Conservation (phyloP, 164 flowering plant genomes). For the Pachysandra terminalis region DNA sequence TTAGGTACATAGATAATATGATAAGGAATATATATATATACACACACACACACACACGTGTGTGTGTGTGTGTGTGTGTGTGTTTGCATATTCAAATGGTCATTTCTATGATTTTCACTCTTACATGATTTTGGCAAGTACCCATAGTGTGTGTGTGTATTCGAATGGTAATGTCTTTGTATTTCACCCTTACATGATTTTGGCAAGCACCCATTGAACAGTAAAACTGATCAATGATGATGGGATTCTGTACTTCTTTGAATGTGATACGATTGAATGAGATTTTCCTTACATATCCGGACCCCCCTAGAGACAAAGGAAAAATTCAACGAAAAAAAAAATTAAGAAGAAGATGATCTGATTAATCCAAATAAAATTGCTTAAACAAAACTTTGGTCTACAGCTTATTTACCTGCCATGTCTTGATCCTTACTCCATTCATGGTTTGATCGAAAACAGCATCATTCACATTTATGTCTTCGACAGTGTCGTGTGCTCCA, state of each 20-base stretch:
- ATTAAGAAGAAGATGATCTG: too few relatives aligned
- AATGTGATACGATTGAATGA: constrained; percentile 27
- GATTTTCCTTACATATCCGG: constrained; percentile 39
- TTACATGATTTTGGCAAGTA: background rate
- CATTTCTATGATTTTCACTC: too few relatives aligned
- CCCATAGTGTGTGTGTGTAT: too few relatives aligned
- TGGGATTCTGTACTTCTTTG: constrained; percentile 20
- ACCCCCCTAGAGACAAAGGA: background rate
- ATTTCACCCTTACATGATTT: background rate
- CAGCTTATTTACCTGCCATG: constrained; percentile 35
- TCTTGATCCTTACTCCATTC: constrained; percentile 40
- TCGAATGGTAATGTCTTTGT: too few relatives aligned
- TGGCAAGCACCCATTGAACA: background rate
- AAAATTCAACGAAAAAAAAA: background rate
- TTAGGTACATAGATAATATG: too few relatives aligned
- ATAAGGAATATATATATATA: too few relatives aligned
- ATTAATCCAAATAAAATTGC: too few relatives aligned
- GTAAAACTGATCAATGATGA: constrained; percentile 35
- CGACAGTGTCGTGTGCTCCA: constrained; percentile 11
- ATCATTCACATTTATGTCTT: constrained; percentile 20
- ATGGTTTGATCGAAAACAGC: constrained; percentile 14
- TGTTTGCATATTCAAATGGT: too few relatives aligned
- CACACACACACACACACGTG: too few relatives aligned
- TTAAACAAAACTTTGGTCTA: too few relatives aligned
- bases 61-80: too few relatives aligned